Percentiles rank a stretch among this genome's conserved stretches.
Evolutionary conservation across 2,329 filamentous ascomycete species (phyloP).

Genomic region (Aspergillus hiratsukae): DNA sequence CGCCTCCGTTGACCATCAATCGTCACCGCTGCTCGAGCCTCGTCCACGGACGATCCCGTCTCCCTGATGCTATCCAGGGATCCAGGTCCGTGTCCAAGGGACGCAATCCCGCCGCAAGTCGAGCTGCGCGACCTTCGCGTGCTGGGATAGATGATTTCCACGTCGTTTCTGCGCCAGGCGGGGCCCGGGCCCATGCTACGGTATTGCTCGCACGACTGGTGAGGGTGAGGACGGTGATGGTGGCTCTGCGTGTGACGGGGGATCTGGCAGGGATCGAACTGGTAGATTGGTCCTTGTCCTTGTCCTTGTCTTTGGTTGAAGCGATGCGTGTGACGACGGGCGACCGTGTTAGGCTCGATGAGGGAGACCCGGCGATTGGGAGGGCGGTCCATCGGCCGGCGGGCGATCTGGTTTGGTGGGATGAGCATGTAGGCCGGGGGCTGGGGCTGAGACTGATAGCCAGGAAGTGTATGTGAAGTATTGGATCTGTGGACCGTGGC

Average conservation of each 20-base stretch:
- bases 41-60: constrained; percentile 25
- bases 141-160: constrained; percentile 32
- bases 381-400: constrained; percentile 6
- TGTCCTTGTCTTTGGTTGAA: constrained; percentile 5
- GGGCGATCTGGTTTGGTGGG: constrained; percentile 10
- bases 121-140: constrained; percentile 31
- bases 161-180: constrained; percentile 26
- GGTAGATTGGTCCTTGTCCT: constrained; percentile 11
- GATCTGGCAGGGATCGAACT: constrained; percentile 21
- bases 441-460: constrained; percentile 24
- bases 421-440: constrained; percentile 22
- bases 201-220: constrained; percentile 16
- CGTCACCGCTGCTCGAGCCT: constrained; percentile 6
- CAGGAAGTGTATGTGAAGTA: constrained; percentile 15
- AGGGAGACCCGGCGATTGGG: constrained; percentile 6
- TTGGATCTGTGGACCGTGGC: constrained; percentile 24
- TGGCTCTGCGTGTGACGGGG: constrained; percentile 28
- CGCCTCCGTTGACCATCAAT: constrained; percentile 11
- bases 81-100: constrained; percentile 9
- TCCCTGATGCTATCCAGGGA: constrained; percentile 30
- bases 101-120: constrained; percentile 23
- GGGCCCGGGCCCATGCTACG: constrained; percentile 20
- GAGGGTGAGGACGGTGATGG: constrained; percentile 21
- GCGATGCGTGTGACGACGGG: constrained; percentile 10
- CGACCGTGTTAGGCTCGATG: constrained; percentile 4